Base-by-base conservation (phyloP, 805 yeast species). In the Teunomyces atbi region DNA sequence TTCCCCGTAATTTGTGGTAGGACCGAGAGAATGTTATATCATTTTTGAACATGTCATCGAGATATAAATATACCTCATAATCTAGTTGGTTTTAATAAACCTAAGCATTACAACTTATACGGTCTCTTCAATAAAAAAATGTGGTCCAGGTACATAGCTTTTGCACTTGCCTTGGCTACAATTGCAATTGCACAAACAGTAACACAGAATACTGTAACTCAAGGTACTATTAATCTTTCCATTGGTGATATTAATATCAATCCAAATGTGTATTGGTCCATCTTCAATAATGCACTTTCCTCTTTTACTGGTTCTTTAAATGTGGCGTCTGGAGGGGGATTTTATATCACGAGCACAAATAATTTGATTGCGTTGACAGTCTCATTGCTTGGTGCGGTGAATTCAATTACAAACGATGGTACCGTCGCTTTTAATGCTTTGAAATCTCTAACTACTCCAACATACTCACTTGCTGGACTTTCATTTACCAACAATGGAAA, bases 331-430 rank as follows among this genome's bases (percentile, higher is more conserved):
- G 37, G 49, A 2, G 59, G 53, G 29, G 58, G 54, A 2, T 50
- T 55, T 40, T 57, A 51, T 16, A 45, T 54, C 34, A 47, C 56
- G 4, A 48, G 53, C 11, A 27, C 46, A 2, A 33, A 42, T 5
- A 33, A 30, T 13, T 30, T 45, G 6, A 19, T 51, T 18, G 47
- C 50, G 3, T 49, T 46, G 32, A 39, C 45, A 4, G 51, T 53
- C n/a, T 11, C 39, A 15, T 44, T 49, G 26, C 36, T 44, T 7
- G 56, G 55, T 16, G 38, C 47, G 3, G 7, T 46, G 7, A 49
- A 57, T 53, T 15, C 45, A n/a, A 47, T 60, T 37, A 40, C 35
- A 4, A 62, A 62, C 38, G 26, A 51, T 30, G 66, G 66, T 12
- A 32, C 35, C 4, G 32, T 50, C 11, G 39, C 57, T 4, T 54